Percentiles rank a stretch among this genome's conserved stretches.
phyloP scores from a whole-genome alignment of 2,329 filamentous ascomycete species.

The Lasiodiplodia theobromae region DNA sequence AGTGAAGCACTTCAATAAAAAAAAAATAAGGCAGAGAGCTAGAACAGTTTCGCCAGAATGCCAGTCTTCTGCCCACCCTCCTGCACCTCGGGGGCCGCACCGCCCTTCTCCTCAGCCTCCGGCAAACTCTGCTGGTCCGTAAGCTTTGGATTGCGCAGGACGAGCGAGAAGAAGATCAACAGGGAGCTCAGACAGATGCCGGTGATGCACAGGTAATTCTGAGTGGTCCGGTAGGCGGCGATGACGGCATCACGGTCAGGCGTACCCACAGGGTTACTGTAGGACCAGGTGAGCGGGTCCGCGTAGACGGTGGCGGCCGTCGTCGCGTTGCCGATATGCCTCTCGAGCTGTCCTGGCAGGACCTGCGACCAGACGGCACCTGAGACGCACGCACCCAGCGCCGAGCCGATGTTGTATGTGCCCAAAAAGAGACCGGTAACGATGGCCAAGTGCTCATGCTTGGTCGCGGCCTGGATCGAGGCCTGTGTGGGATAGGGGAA shows the following conservation, averaged over 20 bases:
- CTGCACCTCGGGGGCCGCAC: not conserved
- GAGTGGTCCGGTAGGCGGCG: conserved; percentile 54
- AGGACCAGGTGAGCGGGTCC: conserved; percentile 50
- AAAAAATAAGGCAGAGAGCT: no score
- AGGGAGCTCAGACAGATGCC: conserved; percentile 58
- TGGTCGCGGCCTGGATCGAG: conserved; percentile 58
- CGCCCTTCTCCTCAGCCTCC: conserved; percentile 44
- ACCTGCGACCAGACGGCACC: conserved; percentile 69
- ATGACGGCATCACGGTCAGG: conserved; percentile 53
- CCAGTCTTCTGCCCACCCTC: not conserved
- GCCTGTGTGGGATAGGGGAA: conserved; percentile 63
- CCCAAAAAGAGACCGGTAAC: conserved; percentile 70
- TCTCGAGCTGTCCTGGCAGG: conserved; percentile 56
- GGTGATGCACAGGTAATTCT: conserved; percentile 58
- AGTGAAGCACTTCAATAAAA: no score
- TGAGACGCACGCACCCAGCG: conserved; percentile 66
- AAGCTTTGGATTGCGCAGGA: conserved; percentile 56
- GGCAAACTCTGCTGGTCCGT: conserved; percentile 55
- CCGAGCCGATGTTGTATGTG: conserved; percentile 68
- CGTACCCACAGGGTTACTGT: conserved; percentile 53
- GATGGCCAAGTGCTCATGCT: conserved; percentile 66
- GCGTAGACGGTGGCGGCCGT: conserved; percentile 52
- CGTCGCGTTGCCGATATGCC: conserved; percentile 48
- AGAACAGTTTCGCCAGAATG: conserved; percentile 1
- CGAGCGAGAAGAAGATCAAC: conserved; percentile 54